A percentile compares a stretch with the other conserved stretches of the same genome.
Conservation (phyloP, 306 rosid species). For the Begonia masoniana region DNA sequence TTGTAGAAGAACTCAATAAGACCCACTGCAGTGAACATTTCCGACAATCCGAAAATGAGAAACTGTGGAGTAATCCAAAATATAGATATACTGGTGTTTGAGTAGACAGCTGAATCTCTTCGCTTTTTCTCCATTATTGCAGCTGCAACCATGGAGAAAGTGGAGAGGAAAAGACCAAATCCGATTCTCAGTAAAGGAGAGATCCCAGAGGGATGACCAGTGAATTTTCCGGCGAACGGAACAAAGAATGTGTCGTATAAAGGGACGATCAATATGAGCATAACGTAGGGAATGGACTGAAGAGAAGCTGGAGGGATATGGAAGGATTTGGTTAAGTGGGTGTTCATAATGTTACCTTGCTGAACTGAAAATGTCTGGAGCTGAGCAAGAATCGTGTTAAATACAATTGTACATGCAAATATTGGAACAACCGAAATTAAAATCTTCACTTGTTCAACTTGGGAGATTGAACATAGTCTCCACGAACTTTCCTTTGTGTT, state of each 20-base stretch:
- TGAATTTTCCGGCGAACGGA: conserved; percentile 62
- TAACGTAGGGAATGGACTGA: conserved; percentile 76
- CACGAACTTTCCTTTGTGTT: conserved; percentile 56
- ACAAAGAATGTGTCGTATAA: conserved; percentile 71
- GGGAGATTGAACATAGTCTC: conserved; percentile 57
- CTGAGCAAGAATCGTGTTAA: conserved; percentile 93
- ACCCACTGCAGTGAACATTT: conserved; percentile 85
- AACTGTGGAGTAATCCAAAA: conserved; percentile 97
- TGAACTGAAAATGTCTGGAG: conserved; percentile 97
- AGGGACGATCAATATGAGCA: conserved; percentile 73
- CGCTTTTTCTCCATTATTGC: conserved; percentile 72
- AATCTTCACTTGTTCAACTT: conserved; percentile 75
- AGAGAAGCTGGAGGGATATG: conserved; percentile 86
- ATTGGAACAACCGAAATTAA: conserved; percentile 72
- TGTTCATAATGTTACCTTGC: conserved; percentile 83
- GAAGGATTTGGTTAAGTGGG: conserved; percentile 42
- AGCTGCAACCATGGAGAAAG: conserved; percentile 89
- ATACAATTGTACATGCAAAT: conserved; percentile 81
- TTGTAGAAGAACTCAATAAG: conserved; percentile 86
- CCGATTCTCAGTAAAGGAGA: conserved; percentile 74
- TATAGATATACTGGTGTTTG: conserved; percentile 42
- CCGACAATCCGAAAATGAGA: conserved; percentile 83
- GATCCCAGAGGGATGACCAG: conserved; percentile 77
- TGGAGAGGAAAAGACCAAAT: conserved; percentile 61
- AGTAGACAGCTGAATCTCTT: conserved; percentile 43